Evolutionary conservation across 2,329 filamentous ascomycete genomes (phyloP), one percentile per base, ranked within the genome.

Genomic region (Colletotrichum endophyticum): DNA sequence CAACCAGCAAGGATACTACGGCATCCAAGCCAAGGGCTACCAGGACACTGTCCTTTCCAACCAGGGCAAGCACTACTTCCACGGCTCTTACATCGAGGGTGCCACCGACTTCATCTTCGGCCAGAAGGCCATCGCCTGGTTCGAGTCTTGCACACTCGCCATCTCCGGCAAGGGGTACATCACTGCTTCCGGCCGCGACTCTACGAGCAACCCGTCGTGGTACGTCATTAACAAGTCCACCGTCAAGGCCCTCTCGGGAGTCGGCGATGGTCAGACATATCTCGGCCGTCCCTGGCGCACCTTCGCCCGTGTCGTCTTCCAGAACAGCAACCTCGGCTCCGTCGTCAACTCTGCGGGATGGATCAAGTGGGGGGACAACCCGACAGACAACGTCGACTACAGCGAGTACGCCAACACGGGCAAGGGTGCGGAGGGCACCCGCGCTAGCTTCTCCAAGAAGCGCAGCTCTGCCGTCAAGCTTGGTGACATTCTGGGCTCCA

Each of bases 341-440:
- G 90, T 93, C n/a, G 88, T 94, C 79, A 92, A 93, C 79, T 73
- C 86, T 4, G 88, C 88, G 0, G 92, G 92, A 0, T 94, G 92
- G 92, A 81, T 80, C 6, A 81, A 85, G 34, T 94, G 92, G 92
- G 85, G 84, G 2, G 84, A 88, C 59, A 81, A 86, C 27, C 86
- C 87, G 32, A 92, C 90, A 2, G 86, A 84, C 36, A 84, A 90
- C 61, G 89, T 93, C 3, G 82, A 85, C 34, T 93, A 90, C 78
- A 89, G 84, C 12, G 92, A 94, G 85, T 93, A 89, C 79, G 83
- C 78, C 30, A 94, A 94, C 83, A 87, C 87, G 1, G 92, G 92
- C 3, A 81, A 85, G 49, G 92, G 92, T 4, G 86, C 91, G 3
- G 82, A 83, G 22, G 91, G 91, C 0, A 87, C 85, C 0, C 85